Evolutionary conservation across 768 basidiomycete species (phyloP), one percentile per base, ranked within the genome.

Genomic region (Melanogaster broomeanus): DNA sequence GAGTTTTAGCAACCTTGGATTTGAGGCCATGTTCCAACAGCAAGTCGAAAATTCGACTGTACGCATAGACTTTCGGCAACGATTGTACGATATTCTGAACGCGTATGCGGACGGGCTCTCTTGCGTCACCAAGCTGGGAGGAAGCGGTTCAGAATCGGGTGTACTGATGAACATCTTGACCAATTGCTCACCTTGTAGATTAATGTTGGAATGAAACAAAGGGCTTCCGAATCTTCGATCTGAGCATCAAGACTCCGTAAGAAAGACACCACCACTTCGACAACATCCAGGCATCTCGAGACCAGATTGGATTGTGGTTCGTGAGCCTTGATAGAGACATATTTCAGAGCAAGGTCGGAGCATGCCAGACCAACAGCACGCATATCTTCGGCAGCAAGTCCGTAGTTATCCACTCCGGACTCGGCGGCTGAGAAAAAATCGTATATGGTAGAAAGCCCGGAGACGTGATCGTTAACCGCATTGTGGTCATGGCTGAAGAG

Each of bases 401-500:
- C 80, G 48, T 72, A 78, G 45, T 72, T 75, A 38, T 88, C 82
- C 27, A 83, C 81, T 18, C 79, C 81, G 19, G 75, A 74, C 24
- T 80, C 74, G 16, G 82, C 79, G 43, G 73, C 73, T 44, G 80
- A 67, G 69, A 85, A 94, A 63, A 92, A 87, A 2, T 95, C 91
- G 47, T 84, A 79, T 19, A 98, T 76, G 43, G 73, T 77, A 6
- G 80, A 74, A 46, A 98, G 70, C 6, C 90, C 96, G n/a, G 76
- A 74, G 47, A 96, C 79, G 61, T 90, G 86, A 66, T 98, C 97
- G 60, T 93, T 95, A 57, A 98, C 87, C 6, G 94, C 92, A 58
- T 88, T 91, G 67, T 98, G 97, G 61, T 97, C 97, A 53, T 89
- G 90, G 63, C 96, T 98, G 74, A 98, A 99, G 25, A 99, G 76